Evolutionary conservation across 768 basidiomycete genomes (phyloP).

Genomic region (Suillus luteus): DNA sequence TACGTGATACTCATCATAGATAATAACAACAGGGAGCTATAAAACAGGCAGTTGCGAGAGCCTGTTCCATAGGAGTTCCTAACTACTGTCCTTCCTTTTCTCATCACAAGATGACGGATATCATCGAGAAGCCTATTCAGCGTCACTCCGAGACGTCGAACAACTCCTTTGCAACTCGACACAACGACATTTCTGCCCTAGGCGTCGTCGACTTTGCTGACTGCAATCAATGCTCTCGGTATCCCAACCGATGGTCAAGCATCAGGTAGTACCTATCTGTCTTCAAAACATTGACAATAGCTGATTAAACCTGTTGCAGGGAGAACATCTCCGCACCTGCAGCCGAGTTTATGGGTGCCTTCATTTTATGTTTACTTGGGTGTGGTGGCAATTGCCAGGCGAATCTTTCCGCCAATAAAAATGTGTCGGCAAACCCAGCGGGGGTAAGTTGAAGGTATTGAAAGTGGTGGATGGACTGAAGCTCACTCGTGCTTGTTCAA

Average conservation of each 20-base stretch:
- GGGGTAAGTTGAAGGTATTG: slow-evolving; percentile 43
- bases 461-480: background rate
- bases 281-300: background rate
- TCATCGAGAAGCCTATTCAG: slow-evolving; percentile 17
- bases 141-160: slow-evolving; percentile 26
- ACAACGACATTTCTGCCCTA: slow-evolving; percentile 10
- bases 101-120: slow-evolving; percentile 24
- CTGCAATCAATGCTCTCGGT: slow-evolving; percentile 37
- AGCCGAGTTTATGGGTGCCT: slow-evolving; percentile 57
- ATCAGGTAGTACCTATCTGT: slow-evolving; percentile 42
- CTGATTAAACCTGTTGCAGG: slow-evolving; percentile 24
- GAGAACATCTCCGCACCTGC: slow-evolving; percentile 49
- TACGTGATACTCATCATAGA: slow-evolving; percentile 7
- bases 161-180: slow-evolving; percentile 12
- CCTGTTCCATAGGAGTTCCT: background rate
- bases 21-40: slow-evolving; percentile 18
- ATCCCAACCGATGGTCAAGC: slow-evolving; percentile 51
- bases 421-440: slow-evolving; percentile 43
- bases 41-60: slow-evolving; percentile 18
- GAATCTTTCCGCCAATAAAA: slow-evolving; percentile 43
- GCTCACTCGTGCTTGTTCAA: slow-evolving; percentile 7
- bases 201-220: slow-evolving; percentile 24
- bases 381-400: slow-evolving; percentile 55
- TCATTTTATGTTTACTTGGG: slow-evolving; percentile 56
- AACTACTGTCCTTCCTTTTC: slow-evolving; percentile 3